These are phyloP conservation scores for Saccharomyces hybrid DNA, from an alignment of 1,139 yeast species.

Conservation along the genomic window DNA sequence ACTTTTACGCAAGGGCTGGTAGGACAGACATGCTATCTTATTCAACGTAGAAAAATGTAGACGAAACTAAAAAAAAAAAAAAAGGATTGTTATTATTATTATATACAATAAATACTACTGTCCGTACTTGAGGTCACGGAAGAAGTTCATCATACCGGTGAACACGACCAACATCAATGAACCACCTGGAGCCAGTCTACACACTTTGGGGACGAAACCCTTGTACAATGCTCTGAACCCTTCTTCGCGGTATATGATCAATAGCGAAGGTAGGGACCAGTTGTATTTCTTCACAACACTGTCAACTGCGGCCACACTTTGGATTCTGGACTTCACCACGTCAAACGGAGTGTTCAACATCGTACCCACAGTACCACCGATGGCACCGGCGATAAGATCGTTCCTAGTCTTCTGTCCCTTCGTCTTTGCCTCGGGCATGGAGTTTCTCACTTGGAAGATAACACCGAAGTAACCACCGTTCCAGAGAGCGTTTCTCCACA, in stretches of 20 bases:
- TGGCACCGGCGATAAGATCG: conserved; percentile 84
- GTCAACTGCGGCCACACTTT: conserved; percentile 44
- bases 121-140: conserved; percentile 41
- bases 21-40: conserved; percentile 42
- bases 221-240: conserved; percentile 82
- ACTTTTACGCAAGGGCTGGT: conserved; percentile 47
- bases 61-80: neutral
- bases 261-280: conserved; percentile 83
- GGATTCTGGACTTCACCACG: conserved; percentile 95
- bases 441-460: conserved; percentile 73
- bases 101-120: neutral
- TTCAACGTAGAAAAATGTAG: neutral
- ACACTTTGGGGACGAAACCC: conserved; percentile 94
- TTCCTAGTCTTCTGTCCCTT: conserved; percentile 68
- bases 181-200: conserved; percentile 98
- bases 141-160: conserved; percentile 90
- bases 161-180: conserved; percentile 94
- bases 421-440: conserved; percentile 72
- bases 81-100: no score
- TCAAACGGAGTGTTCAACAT: conserved; percentile 92
- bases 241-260: conserved; percentile 77
- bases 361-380: conserved; percentile 97
- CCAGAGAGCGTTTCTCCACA: conserved; percentile 97
- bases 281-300: conserved; percentile 68
- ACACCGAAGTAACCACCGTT: conserved; percentile 97